A percentile compares a stretch with the other conserved stretches of the same genome.
Evolutionary conservation across 2,329 filamentous ascomycete genomes (phyloP).

Genomic region (Microascus cirrosus): DNA sequence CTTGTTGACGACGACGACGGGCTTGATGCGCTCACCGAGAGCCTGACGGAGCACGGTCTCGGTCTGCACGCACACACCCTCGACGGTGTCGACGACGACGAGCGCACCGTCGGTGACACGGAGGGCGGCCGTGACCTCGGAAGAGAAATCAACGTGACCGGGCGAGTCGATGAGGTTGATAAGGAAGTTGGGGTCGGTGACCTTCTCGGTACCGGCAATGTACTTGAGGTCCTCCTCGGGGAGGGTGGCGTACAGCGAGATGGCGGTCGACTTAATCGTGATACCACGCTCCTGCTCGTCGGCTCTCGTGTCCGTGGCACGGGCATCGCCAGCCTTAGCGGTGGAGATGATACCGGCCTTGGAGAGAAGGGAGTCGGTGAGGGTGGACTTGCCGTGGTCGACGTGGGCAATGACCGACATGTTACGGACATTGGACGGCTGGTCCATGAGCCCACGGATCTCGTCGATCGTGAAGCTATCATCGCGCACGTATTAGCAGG

Average conservation of each 20-base stretch:
- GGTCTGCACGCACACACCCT: conserved; percentile 99
- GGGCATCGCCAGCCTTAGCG: conserved; percentile 89
- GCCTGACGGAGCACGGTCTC: conserved; percentile 99
- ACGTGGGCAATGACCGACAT: conserved; percentile 99
- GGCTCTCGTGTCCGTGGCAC: conserved; percentile 92
- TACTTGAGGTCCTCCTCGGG: conserved; percentile 80
- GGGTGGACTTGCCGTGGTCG: conserved; percentile 99
- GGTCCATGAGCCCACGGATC: conserved; percentile 71
- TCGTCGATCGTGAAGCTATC: conserved; percentile 94
- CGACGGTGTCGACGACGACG: conserved; percentile 98
- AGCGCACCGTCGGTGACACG: conserved; percentile 99
- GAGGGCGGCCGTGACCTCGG: conserved; percentile 96
- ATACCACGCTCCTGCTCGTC: conserved; percentile 99
- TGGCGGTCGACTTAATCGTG: conserved; percentile 99
- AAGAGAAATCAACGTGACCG: conserved; percentile 99
- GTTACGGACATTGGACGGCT: conserved; percentile 71
- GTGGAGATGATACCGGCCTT: conserved; percentile 99
- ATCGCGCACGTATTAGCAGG: neutral
- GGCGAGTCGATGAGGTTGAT: conserved; percentile 99
- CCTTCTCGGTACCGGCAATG: conserved; percentile 59
- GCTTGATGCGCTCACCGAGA: conserved; percentile 99
- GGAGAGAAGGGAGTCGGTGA: conserved; percentile 98
- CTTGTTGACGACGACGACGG: conserved; percentile 99
- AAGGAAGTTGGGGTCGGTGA: conserved; percentile 89
- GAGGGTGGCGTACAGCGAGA: conserved; percentile 89